Percentiles rank a stretch among this genome's conserved stretches.
Conservation (phyloP, 805 yeast species). For the Schwanniomyces pseudopolymorphus region DNA sequence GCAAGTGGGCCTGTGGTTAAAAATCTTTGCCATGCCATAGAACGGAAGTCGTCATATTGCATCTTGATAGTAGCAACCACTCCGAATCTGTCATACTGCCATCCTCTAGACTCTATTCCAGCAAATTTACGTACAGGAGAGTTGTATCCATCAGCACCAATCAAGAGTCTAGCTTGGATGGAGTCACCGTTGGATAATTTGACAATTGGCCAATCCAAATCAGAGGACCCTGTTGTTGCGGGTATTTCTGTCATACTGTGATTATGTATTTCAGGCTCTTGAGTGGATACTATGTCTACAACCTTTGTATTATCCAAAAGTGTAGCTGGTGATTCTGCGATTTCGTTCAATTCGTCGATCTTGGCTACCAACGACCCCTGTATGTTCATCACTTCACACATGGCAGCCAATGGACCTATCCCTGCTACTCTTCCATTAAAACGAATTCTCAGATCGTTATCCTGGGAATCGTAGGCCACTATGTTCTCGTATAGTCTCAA, state of each 20-base stretch:
- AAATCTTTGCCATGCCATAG: constrained; percentile 92
- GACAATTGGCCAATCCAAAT: constrained; percentile 74
- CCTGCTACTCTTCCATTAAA: constrained; percentile 60
- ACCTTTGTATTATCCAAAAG: constrained; percentile 71
- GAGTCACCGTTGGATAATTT: constrained; percentile 62
- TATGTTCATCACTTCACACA: constrained; percentile 85
- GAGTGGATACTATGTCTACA: constrained; percentile 40
- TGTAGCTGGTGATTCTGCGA: constrained; percentile 25
- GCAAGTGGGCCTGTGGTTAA: constrained; percentile 92
- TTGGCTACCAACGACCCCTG: constrained; percentile 69
- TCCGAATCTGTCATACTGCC: constrained; percentile 87
- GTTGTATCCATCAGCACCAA: constrained; percentile 96
- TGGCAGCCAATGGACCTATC: constrained; percentile 54
- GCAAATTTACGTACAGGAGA: constrained; percentile 88
- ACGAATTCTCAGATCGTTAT: constrained; percentile 61
- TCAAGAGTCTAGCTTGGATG: constrained; percentile 68
- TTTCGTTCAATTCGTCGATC: constrained; percentile 28
- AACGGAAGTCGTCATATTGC: constrained; percentile 66
- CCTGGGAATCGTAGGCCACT: constrained; percentile 81
- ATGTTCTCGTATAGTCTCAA: constrained; percentile 78
- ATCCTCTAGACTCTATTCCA: constrained; percentile 82
- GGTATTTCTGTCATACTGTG: constrained; percentile 19
- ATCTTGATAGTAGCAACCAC: constrained; percentile 86
- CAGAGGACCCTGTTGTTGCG: constrained; percentile 19
- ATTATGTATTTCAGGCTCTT: not conserved